These are phyloP conservation scores for Hygrocybe punicea DNA, from an alignment of 768 basidiomycete genomes.

Conservation along the genomic window DNA sequence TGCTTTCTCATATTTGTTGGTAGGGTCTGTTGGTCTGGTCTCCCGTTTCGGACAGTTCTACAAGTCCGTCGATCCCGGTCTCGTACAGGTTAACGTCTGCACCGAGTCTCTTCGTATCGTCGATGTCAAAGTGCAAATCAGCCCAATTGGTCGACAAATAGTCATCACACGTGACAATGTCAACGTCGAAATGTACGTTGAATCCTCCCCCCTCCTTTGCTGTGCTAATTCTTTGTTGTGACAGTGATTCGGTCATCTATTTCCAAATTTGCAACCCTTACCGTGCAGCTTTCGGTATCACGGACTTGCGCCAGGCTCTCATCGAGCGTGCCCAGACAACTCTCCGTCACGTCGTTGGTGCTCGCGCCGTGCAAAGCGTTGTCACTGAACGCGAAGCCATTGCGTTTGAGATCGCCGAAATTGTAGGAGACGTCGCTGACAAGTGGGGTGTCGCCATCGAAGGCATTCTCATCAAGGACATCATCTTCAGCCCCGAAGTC, in stretches of 20 bases:
- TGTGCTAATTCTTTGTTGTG: conserved; percentile 3
- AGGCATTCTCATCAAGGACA: conserved; percentile 92
- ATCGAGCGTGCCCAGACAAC: conserved; percentile 90
- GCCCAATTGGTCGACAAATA: conserved; percentile 76
- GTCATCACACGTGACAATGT: conserved; percentile 98
- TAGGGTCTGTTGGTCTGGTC: conserved; percentile 86
- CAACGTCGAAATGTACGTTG: conserved; percentile 83
- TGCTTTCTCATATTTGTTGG: conserved; percentile 21
- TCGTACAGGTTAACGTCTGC: conserved; percentile 91
- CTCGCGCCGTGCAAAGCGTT: conserved; percentile 89
- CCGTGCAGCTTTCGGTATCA: conserved; percentile 91
- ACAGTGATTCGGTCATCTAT: conserved; percentile 88
- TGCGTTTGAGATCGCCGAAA: conserved; percentile 94
- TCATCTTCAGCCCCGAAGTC: conserved; percentile 88
- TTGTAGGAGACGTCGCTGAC: conserved; percentile 87
- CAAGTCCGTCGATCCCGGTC: conserved; percentile 90
- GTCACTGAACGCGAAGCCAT: conserved; percentile 97
- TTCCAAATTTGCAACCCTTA: conserved; percentile 90
- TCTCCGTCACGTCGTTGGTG: conserved; percentile 94
- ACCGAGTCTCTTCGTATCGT: conserved; percentile 83
- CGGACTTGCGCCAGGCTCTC: conserved; percentile 81
- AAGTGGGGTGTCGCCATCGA: conserved; percentile 98
- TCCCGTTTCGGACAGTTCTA: conserved; percentile 95
- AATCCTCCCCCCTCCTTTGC: not conserved
- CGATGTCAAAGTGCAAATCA: conserved; percentile 96